A percentile compares a stretch with the other conserved stretches of the same genome.
These are phyloP conservation scores for Eutrema salsugineum DNA, from an alignment of 441 rosid species.

Conservation along the genomic window DNA sequence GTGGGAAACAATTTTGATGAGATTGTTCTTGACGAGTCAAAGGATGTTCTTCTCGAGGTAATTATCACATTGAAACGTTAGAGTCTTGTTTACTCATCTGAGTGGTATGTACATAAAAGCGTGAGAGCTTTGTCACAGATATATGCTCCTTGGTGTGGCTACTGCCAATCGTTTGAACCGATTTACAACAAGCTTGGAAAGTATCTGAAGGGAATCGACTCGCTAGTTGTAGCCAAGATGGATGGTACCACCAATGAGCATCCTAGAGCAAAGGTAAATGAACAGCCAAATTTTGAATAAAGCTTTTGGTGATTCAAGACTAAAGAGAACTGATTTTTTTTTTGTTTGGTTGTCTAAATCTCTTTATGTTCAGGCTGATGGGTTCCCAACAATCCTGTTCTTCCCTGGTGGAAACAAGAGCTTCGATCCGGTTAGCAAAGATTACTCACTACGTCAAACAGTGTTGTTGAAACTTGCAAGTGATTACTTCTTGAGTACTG, in stretches of 20 bases:
- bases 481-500: background rate
- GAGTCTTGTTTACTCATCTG: background rate
- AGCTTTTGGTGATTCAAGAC: constrained; percentile 2
- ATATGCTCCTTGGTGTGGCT: constrained; percentile 99
- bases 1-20: constrained; percentile 90
- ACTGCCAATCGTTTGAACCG: constrained; percentile 90
- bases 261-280: constrained; percentile 88
- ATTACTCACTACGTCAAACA: background rate
- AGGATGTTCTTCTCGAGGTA: constrained; percentile 97
- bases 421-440: constrained; percentile 82
- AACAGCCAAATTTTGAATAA: background rate
- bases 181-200: constrained; percentile 88
- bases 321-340: background rate
- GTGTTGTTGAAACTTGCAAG: background rate
- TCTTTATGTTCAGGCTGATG: constrained; percentile 57
- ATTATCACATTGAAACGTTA: background rate
- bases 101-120: background rate
- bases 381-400: constrained; percentile 90
- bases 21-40: constrained; percentile 91
- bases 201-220: constrained; percentile 72
- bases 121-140: constrained; percentile 41
- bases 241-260: constrained; percentile 98
- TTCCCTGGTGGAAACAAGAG: constrained; percentile 98
- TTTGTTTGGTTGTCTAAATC: background rate
- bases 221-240: constrained; percentile 91